Percentiles rank a stretch among this genome's conserved stretches.
These are phyloP conservation scores for Solidago caesia DNA, from an alignment of 129 eudicot species.

Conservation along the genomic window DNA sequence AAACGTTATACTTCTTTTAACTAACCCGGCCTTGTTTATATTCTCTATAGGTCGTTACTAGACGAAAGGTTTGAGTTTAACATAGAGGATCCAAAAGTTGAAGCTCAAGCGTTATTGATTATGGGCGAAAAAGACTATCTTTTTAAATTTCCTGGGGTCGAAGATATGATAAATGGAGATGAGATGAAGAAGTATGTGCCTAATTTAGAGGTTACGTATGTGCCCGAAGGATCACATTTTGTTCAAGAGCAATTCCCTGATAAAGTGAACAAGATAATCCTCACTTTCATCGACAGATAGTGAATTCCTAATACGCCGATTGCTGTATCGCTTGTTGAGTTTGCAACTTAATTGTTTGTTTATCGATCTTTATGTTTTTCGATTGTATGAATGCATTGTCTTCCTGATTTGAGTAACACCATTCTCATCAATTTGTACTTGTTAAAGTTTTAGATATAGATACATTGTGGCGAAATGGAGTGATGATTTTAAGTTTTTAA, in stretches of 20 bases:
- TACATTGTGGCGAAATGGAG: no score
- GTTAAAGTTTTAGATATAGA: no score
- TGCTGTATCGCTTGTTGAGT: background rate
- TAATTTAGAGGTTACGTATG: slow-evolving; percentile 20
- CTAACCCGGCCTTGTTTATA: background rate
- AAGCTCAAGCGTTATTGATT: slow-evolving; percentile 23
- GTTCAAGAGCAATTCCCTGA: slow-evolving; percentile 34
- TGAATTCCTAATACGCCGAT: background rate
- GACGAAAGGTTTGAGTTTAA: slow-evolving; percentile 33
- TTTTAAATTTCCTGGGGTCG: slow-evolving; percentile 18
- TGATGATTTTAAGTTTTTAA: no score
- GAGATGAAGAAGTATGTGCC: slow-evolving; percentile 27
- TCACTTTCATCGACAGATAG: slow-evolving; percentile 18
- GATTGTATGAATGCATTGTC: background rate
- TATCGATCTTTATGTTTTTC: background rate
- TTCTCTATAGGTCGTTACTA: slow-evolving; percentile 17
- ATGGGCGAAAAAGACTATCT: slow-evolving; percentile 27
- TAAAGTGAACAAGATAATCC: slow-evolving; percentile 24
- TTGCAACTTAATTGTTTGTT: background rate
- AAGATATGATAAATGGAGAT: slow-evolving; percentile 17
- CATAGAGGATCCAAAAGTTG: slow-evolving; percentile 25
- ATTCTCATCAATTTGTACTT: no score
- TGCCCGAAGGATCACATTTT: slow-evolving; percentile 24
- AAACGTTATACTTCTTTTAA: background rate
- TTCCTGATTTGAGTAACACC: background rate